These are phyloP conservation scores for Escovopsis weberi DNA, from an alignment of 2,329 filamentous ascomycete species.

Conservation along the genomic window DNA sequence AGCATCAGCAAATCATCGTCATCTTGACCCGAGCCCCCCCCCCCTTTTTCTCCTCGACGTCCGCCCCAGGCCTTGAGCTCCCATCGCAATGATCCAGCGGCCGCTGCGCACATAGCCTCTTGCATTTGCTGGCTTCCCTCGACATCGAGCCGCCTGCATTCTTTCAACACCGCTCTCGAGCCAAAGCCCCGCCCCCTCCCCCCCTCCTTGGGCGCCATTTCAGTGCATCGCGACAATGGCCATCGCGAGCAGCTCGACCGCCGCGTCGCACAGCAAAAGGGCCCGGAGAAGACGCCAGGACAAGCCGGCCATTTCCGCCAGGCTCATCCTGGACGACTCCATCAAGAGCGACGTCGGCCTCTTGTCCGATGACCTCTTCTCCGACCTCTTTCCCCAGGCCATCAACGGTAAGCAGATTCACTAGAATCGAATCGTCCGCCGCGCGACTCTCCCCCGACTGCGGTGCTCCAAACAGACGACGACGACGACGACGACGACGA, in stretches of 20 bases:
- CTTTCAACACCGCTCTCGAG: background rate
- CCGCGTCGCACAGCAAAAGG: slow-evolving; percentile 22
- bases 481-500: background rate
- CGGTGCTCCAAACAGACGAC: no score
- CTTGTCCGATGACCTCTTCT: slow-evolving; percentile 73
- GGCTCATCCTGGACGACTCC: slow-evolving; percentile 71
- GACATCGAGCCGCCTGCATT: background rate
- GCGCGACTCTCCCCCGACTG: no score
- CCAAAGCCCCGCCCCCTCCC: background rate
- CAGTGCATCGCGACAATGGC: slow-evolving; percentile 12
- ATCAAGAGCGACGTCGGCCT: slow-evolving; percentile 75
- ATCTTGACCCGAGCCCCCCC: no score
- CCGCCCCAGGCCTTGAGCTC: background rate
- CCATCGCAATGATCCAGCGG: slow-evolving; percentile 6
- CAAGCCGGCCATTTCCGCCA: slow-evolving; percentile 63
- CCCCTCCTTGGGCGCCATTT: background rate
- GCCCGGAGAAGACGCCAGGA: slow-evolving; percentile 45
- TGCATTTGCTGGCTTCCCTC: background rate
- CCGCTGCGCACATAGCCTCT: slow-evolving; percentile 4
- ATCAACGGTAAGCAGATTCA: slow-evolving; percentile 30
- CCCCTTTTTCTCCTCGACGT: background rate
- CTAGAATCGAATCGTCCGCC: no score
- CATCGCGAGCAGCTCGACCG: slow-evolving; percentile 12
- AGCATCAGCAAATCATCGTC: background rate
- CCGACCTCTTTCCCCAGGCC: slow-evolving; percentile 59